Percentiles rank a stretch among this genome's conserved stretches.
Conservation (phyloP, 202 grass and related monocot genomes). For the Dendrocalamus latiflorus region DNA sequence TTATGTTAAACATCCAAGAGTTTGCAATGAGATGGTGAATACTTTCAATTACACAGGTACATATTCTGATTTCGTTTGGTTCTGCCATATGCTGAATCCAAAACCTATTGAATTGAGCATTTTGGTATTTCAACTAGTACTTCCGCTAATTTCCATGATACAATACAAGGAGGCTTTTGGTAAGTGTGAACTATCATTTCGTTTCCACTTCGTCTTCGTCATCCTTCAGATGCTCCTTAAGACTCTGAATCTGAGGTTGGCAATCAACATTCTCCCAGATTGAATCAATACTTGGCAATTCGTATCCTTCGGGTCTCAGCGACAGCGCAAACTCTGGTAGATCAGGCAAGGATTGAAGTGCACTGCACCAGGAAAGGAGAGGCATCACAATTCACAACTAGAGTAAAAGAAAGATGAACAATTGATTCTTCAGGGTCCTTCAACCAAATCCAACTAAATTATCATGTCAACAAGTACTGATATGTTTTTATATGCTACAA, state of each 20-base stretch:
- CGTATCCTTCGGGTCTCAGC: slow-evolving; percentile 68
- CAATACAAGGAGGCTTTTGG: background rate
- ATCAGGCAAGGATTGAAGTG: slow-evolving; percentile 67
- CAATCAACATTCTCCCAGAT: slow-evolving; percentile 63
- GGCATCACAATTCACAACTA: background rate
- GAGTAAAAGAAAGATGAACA: background rate
- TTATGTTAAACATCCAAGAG: slow-evolving; percentile 7
- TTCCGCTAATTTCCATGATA: slow-evolving; percentile 21
- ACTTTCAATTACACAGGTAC: slow-evolving; percentile 28
- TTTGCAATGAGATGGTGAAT: slow-evolving; percentile 19
- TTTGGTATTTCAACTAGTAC: background rate
- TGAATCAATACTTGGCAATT: slow-evolving; percentile 58
- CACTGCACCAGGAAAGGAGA: slow-evolving; percentile 43
- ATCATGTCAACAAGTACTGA: background rate
- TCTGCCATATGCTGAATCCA: background rate
- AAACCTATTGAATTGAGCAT: slow-evolving; percentile 10
- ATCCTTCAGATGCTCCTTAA: slow-evolving; percentile 68
- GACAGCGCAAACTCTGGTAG: slow-evolving; percentile 86
- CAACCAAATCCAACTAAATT: background rate
- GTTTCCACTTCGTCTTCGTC: slow-evolving; percentile 52
- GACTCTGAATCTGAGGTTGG: slow-evolving; percentile 74
- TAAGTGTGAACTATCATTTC: slow-evolving; percentile 22
- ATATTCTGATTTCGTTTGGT: slow-evolving; percentile 1
- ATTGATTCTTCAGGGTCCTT: background rate
- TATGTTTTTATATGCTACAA: background rate